A percentile compares a stretch with the other conserved stretches of the same genome.
These are phyloP conservation scores for Boletus coccyginus DNA, from an alignment of 768 basidiomycete species.

Conservation along the genomic window DNA sequence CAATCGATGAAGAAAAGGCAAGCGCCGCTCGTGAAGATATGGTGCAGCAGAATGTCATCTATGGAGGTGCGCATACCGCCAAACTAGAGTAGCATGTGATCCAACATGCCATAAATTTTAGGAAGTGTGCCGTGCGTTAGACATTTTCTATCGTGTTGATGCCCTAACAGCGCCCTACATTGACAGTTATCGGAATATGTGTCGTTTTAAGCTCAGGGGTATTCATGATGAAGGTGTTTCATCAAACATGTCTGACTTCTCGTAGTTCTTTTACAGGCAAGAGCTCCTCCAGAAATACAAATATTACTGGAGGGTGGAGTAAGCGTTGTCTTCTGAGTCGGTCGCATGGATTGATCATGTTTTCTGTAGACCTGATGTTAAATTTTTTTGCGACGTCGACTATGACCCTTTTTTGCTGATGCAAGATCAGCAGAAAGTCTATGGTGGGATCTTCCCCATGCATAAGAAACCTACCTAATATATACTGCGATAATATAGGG, in stretches of 20 bases:
- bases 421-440: conserved; percentile 77
- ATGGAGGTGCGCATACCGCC: conserved; percentile 47
- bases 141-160: neutral
- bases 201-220: conserved; percentile 92
- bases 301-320: conserved; percentile 94
- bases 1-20: conserved; percentile 74
- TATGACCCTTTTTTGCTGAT: conserved; percentile 82
- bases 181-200: conserved; percentile 87
- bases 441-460: conserved; percentile 46
- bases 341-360: conserved; percentile 6
- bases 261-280: conserved; percentile 81
- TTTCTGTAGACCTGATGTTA: conserved; percentile 61
- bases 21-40: conserved; percentile 55
- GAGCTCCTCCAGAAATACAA: conserved; percentile 70
- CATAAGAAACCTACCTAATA: conserved; percentile 24
- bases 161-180: conserved; percentile 4
- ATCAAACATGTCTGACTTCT: neutral
- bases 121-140: conserved; percentile 68
- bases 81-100: conserved; percentile 3
- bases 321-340: conserved; percentile 26
- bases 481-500: conserved; percentile 36
- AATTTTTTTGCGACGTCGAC: conserved; percentile 77
- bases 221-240: conserved; percentile 2
- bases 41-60: conserved; percentile 60
- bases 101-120: conserved; percentile 23